A percentile compares a stretch with the other conserved stretches of the same genome.
These are phyloP conservation scores for Starmerella riodocensis DNA, from an alignment of 805 yeast species.

Conservation along the genomic window DNA sequence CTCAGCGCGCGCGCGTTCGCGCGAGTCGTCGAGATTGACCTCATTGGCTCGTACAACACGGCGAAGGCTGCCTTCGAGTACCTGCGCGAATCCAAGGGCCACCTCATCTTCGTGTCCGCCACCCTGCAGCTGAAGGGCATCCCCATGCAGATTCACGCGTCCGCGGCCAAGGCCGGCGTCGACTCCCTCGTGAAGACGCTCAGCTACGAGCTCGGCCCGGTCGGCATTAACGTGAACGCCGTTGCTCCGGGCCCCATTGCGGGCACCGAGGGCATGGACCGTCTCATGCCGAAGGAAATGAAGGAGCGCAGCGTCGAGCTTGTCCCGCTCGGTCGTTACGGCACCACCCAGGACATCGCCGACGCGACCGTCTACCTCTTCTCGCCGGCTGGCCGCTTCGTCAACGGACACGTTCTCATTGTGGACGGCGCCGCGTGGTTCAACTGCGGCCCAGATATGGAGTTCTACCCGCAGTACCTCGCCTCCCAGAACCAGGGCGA, in stretches of 20 bases:
- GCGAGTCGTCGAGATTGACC: slow-evolving; percentile 73
- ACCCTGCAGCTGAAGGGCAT: slow-evolving; percentile 82
- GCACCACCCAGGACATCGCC: slow-evolving; percentile 68
- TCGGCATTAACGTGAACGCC: slow-evolving; percentile 71
- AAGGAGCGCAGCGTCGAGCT: slow-evolving; percentile 33
- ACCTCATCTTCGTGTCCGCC: slow-evolving; percentile 68
- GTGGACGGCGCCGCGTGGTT: slow-evolving; percentile 95
- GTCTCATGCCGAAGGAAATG: slow-evolving; percentile 38
- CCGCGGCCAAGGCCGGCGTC: slow-evolving; percentile 92
- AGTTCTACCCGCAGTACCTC: slow-evolving; percentile 36
- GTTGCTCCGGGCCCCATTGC: slow-evolving; percentile 87
- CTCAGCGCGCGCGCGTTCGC: slow-evolving; percentile 78
- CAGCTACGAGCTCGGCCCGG: slow-evolving; percentile 84
- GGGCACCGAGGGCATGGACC: slow-evolving; percentile 72
- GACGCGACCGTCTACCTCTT: slow-evolving; percentile 73
- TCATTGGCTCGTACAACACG: slow-evolving; percentile 80
- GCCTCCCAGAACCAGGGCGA: slow-evolving; percentile 25
- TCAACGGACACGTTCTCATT: slow-evolving; percentile 61
- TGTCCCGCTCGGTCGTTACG: slow-evolving; percentile 43
- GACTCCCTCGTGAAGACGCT: slow-evolving; percentile 75
- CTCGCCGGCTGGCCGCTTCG: slow-evolving; percentile 66
- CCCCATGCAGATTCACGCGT: slow-evolving; percentile 79
- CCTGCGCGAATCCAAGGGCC: slow-evolving; percentile 53
- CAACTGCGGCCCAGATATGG: slow-evolving; percentile 25
- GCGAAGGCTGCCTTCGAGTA: slow-evolving; percentile 67